phyloP scores from a whole-genome alignment of 2,329 filamentous ascomycete species.

The Chrysoporthe austroafricana region DNA sequence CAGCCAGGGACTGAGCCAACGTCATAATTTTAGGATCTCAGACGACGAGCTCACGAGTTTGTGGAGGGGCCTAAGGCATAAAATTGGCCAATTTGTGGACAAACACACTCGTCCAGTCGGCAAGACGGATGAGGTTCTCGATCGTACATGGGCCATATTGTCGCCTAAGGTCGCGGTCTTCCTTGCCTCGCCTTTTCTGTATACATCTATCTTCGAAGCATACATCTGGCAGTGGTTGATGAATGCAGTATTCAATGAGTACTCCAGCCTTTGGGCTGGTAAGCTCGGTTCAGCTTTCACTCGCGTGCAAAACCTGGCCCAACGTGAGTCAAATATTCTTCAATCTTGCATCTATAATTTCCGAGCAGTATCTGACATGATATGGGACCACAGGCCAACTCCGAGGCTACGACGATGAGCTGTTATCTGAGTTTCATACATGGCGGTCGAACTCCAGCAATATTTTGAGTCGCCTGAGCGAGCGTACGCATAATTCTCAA shows the following conservation, averaged over 20 bases:
- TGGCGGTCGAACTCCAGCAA: slow-evolving; percentile 26
- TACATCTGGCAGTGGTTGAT: slow-evolving; percentile 17
- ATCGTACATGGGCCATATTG: neutral
- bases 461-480: slow-evolving; percentile 11
- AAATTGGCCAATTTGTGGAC: slow-evolving; percentile 29
- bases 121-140: neutral
- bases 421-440: slow-evolving; percentile 21
- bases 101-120: neutral
- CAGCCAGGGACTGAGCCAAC: slow-evolving; percentile 5
- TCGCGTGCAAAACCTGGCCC: neutral
- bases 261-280: slow-evolving; percentile 3
- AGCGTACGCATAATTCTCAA: neutral
- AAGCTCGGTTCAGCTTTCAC: slow-evolving; percentile 1
- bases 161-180: neutral
- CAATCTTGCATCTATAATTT: neutral
- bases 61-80: slow-evolving; percentile 22
- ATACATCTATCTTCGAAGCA: neutral
- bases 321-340: neutral
- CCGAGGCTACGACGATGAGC: neutral
- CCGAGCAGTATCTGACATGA: neutral
- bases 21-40: slow-evolving; percentile 16
- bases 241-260: neutral
- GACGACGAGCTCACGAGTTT: slow-evolving; percentile 25
- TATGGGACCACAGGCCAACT: neutral
- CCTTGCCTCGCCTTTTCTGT: neutral